Conservation (phyloP, 2,329 filamentous ascomycete genomes). For the Escovopsis sp. region DNA sequence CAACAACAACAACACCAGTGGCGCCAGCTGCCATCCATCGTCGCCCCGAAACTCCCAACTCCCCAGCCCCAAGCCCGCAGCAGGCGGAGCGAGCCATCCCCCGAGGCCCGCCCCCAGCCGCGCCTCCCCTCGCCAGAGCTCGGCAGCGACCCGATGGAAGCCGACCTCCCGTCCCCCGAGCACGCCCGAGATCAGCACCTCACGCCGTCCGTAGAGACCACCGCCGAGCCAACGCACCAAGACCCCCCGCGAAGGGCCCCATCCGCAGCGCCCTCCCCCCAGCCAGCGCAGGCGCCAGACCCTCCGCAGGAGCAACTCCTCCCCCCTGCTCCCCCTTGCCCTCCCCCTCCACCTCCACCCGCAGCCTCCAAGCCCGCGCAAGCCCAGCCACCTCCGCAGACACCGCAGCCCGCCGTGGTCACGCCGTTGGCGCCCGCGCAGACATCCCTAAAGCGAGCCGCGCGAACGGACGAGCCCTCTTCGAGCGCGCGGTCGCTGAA, state of each 20-base stretch:
- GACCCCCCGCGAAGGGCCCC: not conserved
- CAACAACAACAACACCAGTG: not conserved
- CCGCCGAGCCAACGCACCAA: too few relatives aligned
- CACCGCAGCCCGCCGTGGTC: slow-evolving; percentile 1
- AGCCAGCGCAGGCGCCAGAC: not conserved
- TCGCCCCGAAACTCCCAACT: too few relatives aligned
- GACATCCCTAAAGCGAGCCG: slow-evolving; percentile 8
- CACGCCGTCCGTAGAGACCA: too few relatives aligned
- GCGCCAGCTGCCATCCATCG: too few relatives aligned
- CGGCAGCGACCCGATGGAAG: slow-evolving; percentile 3
- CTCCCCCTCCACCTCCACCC: not conserved
- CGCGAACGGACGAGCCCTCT: slow-evolving; percentile 11
- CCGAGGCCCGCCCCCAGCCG: not conserved
- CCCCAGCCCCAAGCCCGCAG: too few relatives aligned
- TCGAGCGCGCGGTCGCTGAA: slow-evolving; percentile 5
- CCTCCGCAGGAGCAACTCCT: too few relatives aligned
- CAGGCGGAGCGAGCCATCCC: not conserved
- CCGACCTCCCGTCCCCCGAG: too few relatives aligned
- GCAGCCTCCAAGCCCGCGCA: not conserved
- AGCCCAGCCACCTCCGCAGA: not conserved
- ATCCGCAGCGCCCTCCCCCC: not conserved
- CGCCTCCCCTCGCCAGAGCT: slow-evolving; percentile 1
- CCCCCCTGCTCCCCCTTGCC: not conserved
- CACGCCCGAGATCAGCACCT: too few relatives aligned
- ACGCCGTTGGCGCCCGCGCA: slow-evolving; percentile 8